phyloP scores from a whole-genome alignment of 139 green algal species.

The Desmodesmus armatus region DNA sequence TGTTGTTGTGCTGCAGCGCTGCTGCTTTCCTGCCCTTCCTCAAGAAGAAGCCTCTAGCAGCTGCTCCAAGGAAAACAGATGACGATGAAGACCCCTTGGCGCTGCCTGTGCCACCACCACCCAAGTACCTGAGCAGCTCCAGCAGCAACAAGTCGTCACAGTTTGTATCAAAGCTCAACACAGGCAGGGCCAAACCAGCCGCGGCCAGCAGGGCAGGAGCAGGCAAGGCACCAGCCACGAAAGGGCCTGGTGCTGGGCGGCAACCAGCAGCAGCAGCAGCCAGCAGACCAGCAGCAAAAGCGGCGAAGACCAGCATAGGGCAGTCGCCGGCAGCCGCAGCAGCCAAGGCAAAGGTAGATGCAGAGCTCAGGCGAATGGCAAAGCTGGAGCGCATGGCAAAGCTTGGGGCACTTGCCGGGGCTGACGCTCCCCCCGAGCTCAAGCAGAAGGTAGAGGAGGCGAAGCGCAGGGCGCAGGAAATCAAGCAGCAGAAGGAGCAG shows the following conservation, averaged over 20 bases:
- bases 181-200: not conserved
- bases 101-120: constrained; percentile 1
- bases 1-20: constrained; percentile 8
- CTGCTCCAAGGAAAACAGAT: not conserved
- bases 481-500: constrained; percentile 28
- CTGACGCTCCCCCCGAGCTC: constrained; percentile 15
- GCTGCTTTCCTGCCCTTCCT: constrained; percentile 34
- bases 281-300: not conserved
- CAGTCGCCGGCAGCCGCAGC: constrained; percentile 19
- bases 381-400: constrained; percentile 22
- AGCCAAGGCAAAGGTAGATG: constrained; percentile 19
- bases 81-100: constrained; percentile 37
- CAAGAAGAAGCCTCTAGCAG: constrained; percentile 17
- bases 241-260: not conserved
- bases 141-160: no score
- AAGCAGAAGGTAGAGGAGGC: constrained; percentile 14
- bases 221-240: constrained; percentile 14
- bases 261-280: not conserved
- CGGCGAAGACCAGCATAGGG: not conserved
- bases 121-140: not conserved
- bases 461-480: constrained; percentile 13
- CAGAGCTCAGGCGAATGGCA: constrained; percentile 1
- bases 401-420: not conserved
- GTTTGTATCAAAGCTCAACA: constrained; percentile 32
- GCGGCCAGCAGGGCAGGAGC: not conserved